phyloP scores from a whole-genome alignment of 352 stramenopile species.

The Pilasporangium apinafurcum region DNA sequence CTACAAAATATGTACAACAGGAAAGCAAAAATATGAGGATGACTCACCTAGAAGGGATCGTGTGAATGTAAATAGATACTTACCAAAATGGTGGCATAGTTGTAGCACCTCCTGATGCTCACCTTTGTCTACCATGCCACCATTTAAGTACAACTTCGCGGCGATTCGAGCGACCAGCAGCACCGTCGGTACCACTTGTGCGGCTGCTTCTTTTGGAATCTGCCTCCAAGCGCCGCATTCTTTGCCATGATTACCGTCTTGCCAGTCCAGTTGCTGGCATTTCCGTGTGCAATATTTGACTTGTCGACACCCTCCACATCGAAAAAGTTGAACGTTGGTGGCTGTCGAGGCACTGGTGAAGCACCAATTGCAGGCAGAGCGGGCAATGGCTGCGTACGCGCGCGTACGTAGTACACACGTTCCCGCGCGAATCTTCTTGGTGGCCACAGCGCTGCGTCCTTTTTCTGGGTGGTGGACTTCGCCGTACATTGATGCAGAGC shows the following conservation, averaged over 20 bases:
- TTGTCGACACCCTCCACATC: conserved; percentile 51
- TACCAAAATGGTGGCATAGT: conserved; percentile 38
- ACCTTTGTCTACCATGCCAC: background rate
- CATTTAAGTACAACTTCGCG: conserved; percentile 19
- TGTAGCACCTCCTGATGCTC: conserved; percentile 17
- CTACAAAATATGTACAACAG: conserved; percentile 4
- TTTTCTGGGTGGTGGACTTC: conserved; percentile 22
- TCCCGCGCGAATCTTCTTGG: conserved; percentile 13
- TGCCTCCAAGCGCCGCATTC: conserved; percentile 46
- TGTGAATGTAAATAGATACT: background rate
- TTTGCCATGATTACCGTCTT: conserved; percentile 19
- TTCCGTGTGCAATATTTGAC: conserved; percentile 58
- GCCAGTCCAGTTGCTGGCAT: conserved; percentile 64
- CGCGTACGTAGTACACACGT: conserved; percentile 24
- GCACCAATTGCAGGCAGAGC: conserved; percentile 45
- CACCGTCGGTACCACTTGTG: conserved; percentile 28
- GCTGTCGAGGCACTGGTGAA: conserved; percentile 8
- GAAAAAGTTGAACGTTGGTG: conserved; percentile 10
- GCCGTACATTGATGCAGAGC: too few species aligned
- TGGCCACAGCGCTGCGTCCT: conserved; percentile 40
- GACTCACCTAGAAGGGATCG: too few species aligned
- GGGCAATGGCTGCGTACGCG: conserved; percentile 21
- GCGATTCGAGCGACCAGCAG: conserved; percentile 46
- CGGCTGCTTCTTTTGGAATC: conserved; percentile 10
- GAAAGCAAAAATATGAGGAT: too few species aligned